Conservation (phyloP, 106 monocot species). For the Dendrobium huoshanense region DNA sequence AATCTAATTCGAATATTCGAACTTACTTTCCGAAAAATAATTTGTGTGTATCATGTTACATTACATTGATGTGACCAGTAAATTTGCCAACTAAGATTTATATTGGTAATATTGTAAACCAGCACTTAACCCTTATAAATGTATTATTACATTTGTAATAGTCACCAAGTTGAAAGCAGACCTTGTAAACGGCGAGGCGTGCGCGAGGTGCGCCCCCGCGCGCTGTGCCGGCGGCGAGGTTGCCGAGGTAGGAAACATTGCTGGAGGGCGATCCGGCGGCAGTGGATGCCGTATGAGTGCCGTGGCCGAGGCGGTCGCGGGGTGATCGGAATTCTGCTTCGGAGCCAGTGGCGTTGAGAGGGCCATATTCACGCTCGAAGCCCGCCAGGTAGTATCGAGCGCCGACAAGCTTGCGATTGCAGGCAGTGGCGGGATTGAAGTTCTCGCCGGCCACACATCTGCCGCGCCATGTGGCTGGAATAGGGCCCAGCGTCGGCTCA, state of each 20-base stretch:
- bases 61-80: no score
- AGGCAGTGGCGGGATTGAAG: slow-evolving; percentile 39
- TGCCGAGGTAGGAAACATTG: slow-evolving; percentile 34
- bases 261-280: slow-evolving; percentile 26
- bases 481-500: slow-evolving; percentile 16
- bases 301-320: slow-evolving; percentile 64
- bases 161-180: slow-evolving; percentile 15
- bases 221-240: slow-evolving; percentile 39
- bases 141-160: no score
- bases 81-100: no score
- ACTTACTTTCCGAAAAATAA: no score
- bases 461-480: slow-evolving; percentile 51
- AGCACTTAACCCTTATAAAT: no score
- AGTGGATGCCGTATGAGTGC: slow-evolving; percentile 70
- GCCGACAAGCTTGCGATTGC: slow-evolving; percentile 81
- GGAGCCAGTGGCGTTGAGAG: slow-evolving; percentile 26
- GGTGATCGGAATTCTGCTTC: slow-evolving; percentile 56
- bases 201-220: slow-evolving; percentile 57
- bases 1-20: no score
- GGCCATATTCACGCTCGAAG: slow-evolving; percentile 47
- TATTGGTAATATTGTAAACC: no score
- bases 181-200: slow-evolving; percentile 66
- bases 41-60: no score
- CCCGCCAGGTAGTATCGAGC: slow-evolving; percentile 57
- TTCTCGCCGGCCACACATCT: slow-evolving; percentile 37